phyloP scores from a whole-genome alignment of 805 yeast genomes.

The Wickerhamomyces silvicola region DNA sequence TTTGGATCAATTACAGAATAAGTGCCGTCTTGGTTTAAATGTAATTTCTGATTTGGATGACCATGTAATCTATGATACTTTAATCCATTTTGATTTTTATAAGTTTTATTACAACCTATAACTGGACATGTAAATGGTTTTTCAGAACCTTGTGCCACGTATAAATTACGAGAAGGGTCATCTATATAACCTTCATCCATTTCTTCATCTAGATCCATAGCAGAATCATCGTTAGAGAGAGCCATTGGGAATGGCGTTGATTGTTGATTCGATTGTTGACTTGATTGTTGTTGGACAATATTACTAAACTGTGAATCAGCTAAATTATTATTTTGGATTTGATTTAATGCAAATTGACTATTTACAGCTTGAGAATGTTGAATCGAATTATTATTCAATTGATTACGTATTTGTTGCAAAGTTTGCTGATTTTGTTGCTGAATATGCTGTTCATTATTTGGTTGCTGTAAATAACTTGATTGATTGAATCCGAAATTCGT shows the following conservation, averaged over 20 bases:
- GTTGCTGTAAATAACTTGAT: too few relatives aligned
- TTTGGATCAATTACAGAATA: slow-evolving; percentile 90
- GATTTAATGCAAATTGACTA: too few relatives aligned
- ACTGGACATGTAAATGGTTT: slow-evolving; percentile 98
- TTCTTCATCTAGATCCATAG: slow-evolving; percentile 39
- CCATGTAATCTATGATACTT: slow-evolving; percentile 95
- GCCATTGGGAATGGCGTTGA: slow-evolving; percentile 29
- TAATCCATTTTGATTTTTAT: slow-evolving; percentile 95
- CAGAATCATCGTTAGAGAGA: slow-evolving; percentile 20
- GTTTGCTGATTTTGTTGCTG: slow-evolving; percentile 4
- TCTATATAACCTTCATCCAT: slow-evolving; percentile 79
- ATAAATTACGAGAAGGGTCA: slow-evolving; percentile 92
- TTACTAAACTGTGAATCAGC: slow-evolving; percentile 8
- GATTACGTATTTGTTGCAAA: slow-evolving; percentile 3
- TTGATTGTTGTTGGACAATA: slow-evolving; percentile 3
- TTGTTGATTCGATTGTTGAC: slow-evolving; percentile 13
- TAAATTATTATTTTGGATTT: slow-evolving; percentile 9
- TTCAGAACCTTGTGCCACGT: slow-evolving; percentile 89
- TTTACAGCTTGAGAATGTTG: slow-evolving; percentile 4
- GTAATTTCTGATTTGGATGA: slow-evolving; percentile 89
- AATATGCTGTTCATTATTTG: too few relatives aligned
- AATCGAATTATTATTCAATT: not conserved
- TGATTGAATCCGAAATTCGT: slow-evolving; percentile 8
- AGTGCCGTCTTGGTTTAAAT: slow-evolving; percentile 89
- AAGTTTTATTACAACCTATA: slow-evolving; percentile 94